Evolutionary conservation across 495 filamentous ascomycete genomes (phyloP), one percentile per base, ranked within the genome.

Genomic region (Aspergillus nidulans): DNA sequence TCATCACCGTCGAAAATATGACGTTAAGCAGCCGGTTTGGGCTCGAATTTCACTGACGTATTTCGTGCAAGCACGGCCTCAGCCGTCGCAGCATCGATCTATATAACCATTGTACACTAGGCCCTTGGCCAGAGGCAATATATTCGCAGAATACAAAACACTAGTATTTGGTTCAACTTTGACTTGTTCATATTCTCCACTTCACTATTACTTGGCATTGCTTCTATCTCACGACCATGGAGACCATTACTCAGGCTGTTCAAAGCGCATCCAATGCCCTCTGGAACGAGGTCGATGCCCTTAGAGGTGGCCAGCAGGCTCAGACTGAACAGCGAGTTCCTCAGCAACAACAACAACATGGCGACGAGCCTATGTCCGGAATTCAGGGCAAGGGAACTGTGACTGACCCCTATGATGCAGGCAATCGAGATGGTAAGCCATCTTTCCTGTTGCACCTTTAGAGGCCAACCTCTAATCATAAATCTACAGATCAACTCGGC

Each of bases 351-450:
- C 41, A 54, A 15, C 56, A 61, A 36, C 62, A 67, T n/a, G 62
- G 68, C 42, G 69, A 73, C 20, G 73, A 77, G 42, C 75, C 75
- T 10, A 53, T 75, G 12, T 65, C 75, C n/a, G 72, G 75, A 13
- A 56, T 75, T 13, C 68, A 74, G 49, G 72, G 74, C 25, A 65
- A 61, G 53, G 74, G 71, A 40, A 56, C 44, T 9, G 54, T 41
- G 16, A 71, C 62, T 16, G 72, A 78, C 51, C 75, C 75, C 5
- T 78, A 75, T 39, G 73, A 77, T 54, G 47, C 47, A 10, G 47
- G 47, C 10, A 49, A 59, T 28, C 36, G 55, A 42, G 49, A 61
- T 16, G 46, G 50, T 55, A 57, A 54, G 39, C 23, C 18, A 13
- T 32, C 5, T 21, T 20, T 26, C 15, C 25, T 19, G 8, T 49